phyloP scores from a whole-genome alignment of 768 basidiomycete species.

The Mycena maculata region DNA sequence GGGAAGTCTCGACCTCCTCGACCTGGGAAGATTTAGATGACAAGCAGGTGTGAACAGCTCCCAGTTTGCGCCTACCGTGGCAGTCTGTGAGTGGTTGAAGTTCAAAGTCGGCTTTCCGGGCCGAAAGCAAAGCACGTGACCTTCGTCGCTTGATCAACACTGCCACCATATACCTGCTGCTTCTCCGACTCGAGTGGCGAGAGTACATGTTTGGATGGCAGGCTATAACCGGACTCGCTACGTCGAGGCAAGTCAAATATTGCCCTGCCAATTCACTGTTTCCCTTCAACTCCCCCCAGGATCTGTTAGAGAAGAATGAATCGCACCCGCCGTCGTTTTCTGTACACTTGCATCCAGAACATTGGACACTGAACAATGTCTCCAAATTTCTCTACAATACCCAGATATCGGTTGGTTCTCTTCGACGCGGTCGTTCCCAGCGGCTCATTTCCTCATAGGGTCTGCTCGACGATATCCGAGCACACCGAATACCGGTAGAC shows the following conservation, averaged over 20 bases:
- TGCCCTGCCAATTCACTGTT: neutral
- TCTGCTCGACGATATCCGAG: conserved; percentile 84
- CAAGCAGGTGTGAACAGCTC: too few relatives aligned
- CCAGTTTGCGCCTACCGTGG: too few relatives aligned
- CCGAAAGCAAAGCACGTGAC: conserved; percentile 13
- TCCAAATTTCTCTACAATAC: conserved; percentile 86
- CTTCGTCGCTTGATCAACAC: conserved; percentile 22
- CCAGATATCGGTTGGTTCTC: conserved; percentile 66
- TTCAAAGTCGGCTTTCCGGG: neutral
- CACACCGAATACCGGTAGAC: conserved; percentile 86
- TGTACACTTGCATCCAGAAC: conserved; percentile 80
- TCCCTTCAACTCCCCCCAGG: conserved; percentile 44
- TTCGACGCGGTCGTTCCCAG: neutral
- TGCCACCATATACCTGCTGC: conserved; percentile 25
- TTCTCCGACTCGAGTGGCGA: conserved; percentile 10
- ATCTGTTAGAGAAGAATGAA: conserved; percentile 69
- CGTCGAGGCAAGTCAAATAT: conserved; percentile 43
- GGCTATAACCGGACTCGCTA: conserved; percentile 81
- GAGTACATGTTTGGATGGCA: conserved; percentile 58
- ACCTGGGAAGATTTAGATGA: neutral
- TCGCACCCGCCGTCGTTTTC: conserved; percentile 77
- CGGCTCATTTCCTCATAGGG: conserved; percentile 51
- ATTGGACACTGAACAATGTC: conserved; percentile 86
- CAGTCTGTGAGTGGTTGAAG: too few relatives aligned
- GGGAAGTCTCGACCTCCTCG: too few relatives aligned